Conservation (phyloP, 2,329 filamentous ascomycete genomes). For the Grosmannia serpens region DNA sequence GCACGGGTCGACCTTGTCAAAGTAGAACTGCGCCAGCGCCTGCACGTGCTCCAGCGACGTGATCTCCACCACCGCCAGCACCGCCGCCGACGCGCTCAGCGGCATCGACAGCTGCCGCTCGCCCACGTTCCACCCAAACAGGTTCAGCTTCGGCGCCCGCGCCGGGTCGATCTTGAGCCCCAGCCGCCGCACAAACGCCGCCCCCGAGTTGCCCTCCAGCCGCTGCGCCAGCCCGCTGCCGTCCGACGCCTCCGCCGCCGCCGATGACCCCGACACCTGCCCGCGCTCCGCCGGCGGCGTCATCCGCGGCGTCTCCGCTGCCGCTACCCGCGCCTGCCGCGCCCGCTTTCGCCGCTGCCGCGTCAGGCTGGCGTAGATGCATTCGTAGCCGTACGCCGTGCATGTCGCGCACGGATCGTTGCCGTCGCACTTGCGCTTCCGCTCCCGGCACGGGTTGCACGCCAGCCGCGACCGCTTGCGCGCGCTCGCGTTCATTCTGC, state of each 20-base stretch:
- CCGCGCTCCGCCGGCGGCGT: background rate
- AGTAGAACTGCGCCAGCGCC: slow-evolving; percentile 33
- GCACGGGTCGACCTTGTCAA: slow-evolving; percentile 38
- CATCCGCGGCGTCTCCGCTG: background rate
- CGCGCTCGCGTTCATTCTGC: background rate
- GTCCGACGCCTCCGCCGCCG: background rate
- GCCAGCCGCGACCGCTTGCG: background rate
- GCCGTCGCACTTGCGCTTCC: slow-evolving; percentile 3
- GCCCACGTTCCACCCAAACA: slow-evolving; percentile 3
- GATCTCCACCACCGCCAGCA: slow-evolving; percentile 19
- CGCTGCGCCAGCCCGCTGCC: slow-evolving; percentile 1
- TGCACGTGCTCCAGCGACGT: slow-evolving; percentile 36
- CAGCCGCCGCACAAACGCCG: slow-evolving; percentile 5
- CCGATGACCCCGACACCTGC: background rate
- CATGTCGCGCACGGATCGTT: background rate
- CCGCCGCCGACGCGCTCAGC: background rate
- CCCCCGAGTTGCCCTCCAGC: slow-evolving; percentile 5
- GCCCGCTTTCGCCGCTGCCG: background rate
- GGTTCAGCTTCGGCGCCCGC: slow-evolving; percentile 5
- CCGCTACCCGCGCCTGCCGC: background rate
- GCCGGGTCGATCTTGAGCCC: slow-evolving; percentile 6
- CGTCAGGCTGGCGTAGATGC: background rate
- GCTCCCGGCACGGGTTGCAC: slow-evolving; percentile 2
- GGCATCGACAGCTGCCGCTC: background rate
- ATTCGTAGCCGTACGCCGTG: background rate